Evolutionary conservation across 208 protist genomes (phyloP), one percentile per base, ranked within the genome.

Genomic region (Trypanosoma lewisi): DNA sequence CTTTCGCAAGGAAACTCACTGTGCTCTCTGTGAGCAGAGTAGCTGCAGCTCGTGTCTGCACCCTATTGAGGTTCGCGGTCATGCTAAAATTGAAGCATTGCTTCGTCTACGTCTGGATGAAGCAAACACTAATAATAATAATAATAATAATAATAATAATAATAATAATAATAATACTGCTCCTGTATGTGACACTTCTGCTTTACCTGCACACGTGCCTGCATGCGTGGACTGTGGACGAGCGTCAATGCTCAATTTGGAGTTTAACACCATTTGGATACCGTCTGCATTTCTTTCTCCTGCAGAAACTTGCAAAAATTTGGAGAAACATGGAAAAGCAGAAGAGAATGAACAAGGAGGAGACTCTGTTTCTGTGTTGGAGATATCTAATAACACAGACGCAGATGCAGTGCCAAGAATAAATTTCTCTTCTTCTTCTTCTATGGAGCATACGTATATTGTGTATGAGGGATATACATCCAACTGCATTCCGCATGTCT

Each of bases 401-500:
- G n/a, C n/a, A n/a, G 11, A 2, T 30, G 6, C 34, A 28, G 9
- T 31, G 30, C 6, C 5, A 37, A 23, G 14, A 11, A 39, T 56
- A 19, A 27, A 23, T 9, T 31, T 28, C n/a, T 54, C 31, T 8
- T 37, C 42, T 39, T 25, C n/a, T 7, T 54, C 21, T 28, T 30
- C 27, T 11, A 16, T 5, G 48, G 25, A 45, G 6, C 34, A 48
- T 3, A 1, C 36, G 12, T 63, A 60, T 67, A 28, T 78, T 44
- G 75, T 85, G 44, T 96, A 94, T 70, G 59, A 75, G 31, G 89
- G 89, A 19, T 93, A 93, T 70, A 88, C 73, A 5, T 79, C 75
- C 3, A 61, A 73, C 45, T 55, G 67, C 17, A 63, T 85, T 31
- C 89, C 90, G 23, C 87, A 94, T 55, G n/a, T 93, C 6, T 91